Conservation (phyloP, 2,329 filamentous ascomycete species). For the Colletotrichum camelliae region DNA sequence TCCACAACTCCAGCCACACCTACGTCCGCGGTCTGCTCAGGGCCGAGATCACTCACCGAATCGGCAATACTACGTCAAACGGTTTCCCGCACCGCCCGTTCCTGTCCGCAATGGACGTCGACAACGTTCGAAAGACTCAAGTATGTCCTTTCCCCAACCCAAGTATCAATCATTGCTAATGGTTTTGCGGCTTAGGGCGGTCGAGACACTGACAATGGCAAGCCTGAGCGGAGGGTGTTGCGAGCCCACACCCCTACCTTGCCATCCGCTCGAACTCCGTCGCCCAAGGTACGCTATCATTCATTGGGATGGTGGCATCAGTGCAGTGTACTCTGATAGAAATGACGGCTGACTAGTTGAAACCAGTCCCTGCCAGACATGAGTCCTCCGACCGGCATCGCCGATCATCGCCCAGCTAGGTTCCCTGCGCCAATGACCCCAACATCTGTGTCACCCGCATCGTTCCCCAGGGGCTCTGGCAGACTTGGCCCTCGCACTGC, state of each 20-base stretch:
- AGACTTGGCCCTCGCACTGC: background rate
- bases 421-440: background rate
- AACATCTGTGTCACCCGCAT: background rate
- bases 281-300: background rate
- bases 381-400: background rate
- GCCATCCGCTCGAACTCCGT: background rate
- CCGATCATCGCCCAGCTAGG: background rate
- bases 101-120: background rate
- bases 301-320: background rate
- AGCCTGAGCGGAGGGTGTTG: background rate
- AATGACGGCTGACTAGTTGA: background rate
- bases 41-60: background rate
- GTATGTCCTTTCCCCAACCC: background rate
- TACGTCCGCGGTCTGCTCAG: background rate
- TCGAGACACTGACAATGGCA: background rate
- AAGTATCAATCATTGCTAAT: background rate
- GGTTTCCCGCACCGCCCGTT: background rate
- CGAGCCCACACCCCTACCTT: background rate
- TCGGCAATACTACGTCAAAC: background rate
- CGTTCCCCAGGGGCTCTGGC: background rate
- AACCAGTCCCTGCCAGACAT: background rate
- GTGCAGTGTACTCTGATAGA: background rate
- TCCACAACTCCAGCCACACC: background rate
- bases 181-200: background rate
- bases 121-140: background rate